Evolutionary conservation across 768 basidiomycete species (phyloP).

Genomic region (Leccinum subtestaceum): DNA sequence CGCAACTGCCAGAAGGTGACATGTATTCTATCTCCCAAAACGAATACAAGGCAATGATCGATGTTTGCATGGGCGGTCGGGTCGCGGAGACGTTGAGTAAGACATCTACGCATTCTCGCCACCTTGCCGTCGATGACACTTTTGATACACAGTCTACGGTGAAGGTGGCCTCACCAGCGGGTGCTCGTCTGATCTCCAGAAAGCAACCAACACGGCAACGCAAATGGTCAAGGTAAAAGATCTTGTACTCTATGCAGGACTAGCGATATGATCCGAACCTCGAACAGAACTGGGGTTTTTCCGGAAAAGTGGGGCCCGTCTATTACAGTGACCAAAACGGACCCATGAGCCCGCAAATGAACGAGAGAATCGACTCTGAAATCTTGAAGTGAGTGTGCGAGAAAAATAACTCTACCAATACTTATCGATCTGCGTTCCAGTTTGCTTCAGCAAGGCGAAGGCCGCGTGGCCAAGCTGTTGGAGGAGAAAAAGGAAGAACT

Average conservation of each 20-base stretch:
- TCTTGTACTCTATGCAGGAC: neutral
- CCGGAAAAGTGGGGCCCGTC: conserved; percentile 76
- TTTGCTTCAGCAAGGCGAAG: conserved; percentile 68
- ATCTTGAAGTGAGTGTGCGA: conserved; percentile 61
- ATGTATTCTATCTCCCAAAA: conserved; percentile 66
- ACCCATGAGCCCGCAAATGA: conserved; percentile 68
- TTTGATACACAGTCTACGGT: conserved; percentile 71
- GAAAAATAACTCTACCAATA: neutral
- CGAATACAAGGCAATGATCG: conserved; percentile 79
- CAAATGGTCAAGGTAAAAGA: conserved; percentile 82
- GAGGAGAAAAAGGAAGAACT: conserved; percentile 70
- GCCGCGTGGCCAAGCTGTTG: conserved; percentile 61
- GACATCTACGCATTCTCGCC: conserved; percentile 18
- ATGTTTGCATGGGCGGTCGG: conserved; percentile 92
- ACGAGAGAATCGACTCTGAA: conserved; percentile 86
- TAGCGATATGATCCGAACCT: conserved; percentile 1
- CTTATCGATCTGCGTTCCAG: conserved; percentile 25
- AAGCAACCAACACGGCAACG: conserved; percentile 76
- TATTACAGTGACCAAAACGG: conserved; percentile 73
- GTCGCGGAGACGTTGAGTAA: conserved; percentile 89
- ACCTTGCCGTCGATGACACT: conserved; percentile 8
- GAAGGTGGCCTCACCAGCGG: conserved; percentile 87
- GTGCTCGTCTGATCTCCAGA: conserved; percentile 81
- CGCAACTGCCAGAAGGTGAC: conserved; percentile 76
- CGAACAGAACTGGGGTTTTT: conserved; percentile 72